These are phyloP conservation scores for Pelargonium citronellum DNA, from an alignment of 441 rosid species.

Conservation along the genomic window DNA sequence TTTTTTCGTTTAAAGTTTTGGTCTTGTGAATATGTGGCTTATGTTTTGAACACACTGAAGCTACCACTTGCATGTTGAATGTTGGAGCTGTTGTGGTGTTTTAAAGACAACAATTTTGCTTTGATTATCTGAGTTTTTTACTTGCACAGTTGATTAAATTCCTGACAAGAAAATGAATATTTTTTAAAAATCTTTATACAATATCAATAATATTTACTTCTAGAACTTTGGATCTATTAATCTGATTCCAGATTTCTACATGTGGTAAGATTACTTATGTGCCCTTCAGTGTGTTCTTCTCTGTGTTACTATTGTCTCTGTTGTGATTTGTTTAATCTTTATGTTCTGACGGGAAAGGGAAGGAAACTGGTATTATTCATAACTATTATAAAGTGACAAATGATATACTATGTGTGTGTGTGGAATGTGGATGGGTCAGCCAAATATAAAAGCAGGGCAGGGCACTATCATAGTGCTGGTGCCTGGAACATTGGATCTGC, in stretches of 20 bases:
- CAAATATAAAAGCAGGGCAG: slow-evolving; percentile 1
- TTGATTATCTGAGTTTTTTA: neutral
- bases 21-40: neutral
- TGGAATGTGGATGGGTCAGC: neutral
- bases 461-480: slow-evolving; percentile 2
- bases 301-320: neutral
- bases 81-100: neutral
- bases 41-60: neutral
- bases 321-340: neutral
- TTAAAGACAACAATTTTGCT: neutral
- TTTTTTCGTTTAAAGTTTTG: neutral
- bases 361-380: neutral
- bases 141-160: neutral
- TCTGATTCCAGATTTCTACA: neutral
- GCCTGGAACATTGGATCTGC: slow-evolving; percentile 6
- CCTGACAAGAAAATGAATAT: neutral
- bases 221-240: neutral
- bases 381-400: neutral
- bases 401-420: neutral
- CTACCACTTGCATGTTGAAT: neutral
- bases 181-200: neutral
- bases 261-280: neutral
- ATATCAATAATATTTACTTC: slow-evolving; percentile 2
- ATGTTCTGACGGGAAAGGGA: neutral
- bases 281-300: neutral